These are phyloP conservation scores for Heterobasidion occidentale DNA, from an alignment of 1,284 basidiomycete genomes.

Conservation along the genomic window DNA sequence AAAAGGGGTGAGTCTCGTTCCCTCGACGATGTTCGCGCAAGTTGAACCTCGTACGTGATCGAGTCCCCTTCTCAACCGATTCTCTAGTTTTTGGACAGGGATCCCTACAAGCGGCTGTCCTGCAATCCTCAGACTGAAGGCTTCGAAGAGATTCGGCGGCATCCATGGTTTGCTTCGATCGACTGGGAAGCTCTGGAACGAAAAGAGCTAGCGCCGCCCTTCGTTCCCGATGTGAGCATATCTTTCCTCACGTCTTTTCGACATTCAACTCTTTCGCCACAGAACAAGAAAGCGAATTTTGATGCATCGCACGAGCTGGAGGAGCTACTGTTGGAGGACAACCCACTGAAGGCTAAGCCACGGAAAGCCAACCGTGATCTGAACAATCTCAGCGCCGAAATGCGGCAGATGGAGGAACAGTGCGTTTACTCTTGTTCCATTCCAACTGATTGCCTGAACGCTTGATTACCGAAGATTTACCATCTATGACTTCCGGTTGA, in stretches of 20 bases:
- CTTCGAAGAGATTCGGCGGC: constrained; percentile 68
- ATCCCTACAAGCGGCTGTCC: constrained; percentile 74
- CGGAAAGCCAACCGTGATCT: constrained; percentile 80
- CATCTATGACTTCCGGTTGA: constrained; percentile 79
- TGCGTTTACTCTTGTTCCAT: constrained; percentile 32
- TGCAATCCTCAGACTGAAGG: constrained; percentile 77
- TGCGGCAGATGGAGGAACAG: constrained; percentile 98
- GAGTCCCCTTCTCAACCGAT: background rate
- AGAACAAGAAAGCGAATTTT: constrained; percentile 98
- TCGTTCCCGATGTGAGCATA: constrained; percentile 80
- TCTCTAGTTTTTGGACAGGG: constrained; percentile 75
- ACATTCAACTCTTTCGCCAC: constrained; percentile 2
- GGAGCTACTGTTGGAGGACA: constrained; percentile 92
- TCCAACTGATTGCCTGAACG: background rate
- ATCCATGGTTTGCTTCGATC: constrained; percentile 82
- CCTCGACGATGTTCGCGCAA: background rate
- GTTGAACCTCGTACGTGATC: constrained; percentile 1
- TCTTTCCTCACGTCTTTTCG: background rate
- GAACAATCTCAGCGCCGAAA: constrained; percentile 76
- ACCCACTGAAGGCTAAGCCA: constrained; percentile 91
- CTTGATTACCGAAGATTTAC: constrained; percentile 47
- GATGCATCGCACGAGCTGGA: constrained; percentile 99
- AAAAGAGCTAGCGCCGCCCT: constrained; percentile 80
- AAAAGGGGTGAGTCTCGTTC: constrained; percentile 46
- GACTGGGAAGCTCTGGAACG: constrained; percentile 83